Conservation (phyloP, 2,329 filamentous ascomycete species). For the Eutypella sp. region DNA sequence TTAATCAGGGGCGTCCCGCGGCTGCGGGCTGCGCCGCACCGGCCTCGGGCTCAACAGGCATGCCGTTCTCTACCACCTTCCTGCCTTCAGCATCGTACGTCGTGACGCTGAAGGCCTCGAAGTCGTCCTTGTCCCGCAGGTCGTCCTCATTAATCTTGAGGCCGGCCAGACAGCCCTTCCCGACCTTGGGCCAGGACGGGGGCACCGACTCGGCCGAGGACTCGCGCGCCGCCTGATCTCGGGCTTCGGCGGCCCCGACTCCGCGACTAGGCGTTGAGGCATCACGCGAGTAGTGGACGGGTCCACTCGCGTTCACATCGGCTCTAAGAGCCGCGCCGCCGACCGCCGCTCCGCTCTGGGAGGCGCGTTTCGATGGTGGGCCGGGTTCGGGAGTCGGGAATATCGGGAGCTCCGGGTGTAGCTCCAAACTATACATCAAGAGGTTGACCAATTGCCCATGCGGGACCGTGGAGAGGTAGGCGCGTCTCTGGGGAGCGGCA, state of each 20-base stretch:
- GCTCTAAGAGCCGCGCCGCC: constrained; percentile 28
- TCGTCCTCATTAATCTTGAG: constrained; percentile 24
- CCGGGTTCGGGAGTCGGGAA: constrained; percentile 43
- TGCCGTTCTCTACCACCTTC: constrained; percentile 27
- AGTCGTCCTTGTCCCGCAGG: constrained; percentile 26
- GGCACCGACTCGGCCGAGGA: constrained; percentile 25
- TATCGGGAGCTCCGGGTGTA: constrained; percentile 61
- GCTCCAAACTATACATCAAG: constrained; percentile 55
- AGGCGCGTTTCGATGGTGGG: constrained; percentile 16
- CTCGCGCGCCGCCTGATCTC: constrained; percentile 16
- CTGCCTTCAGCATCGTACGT: constrained; percentile 27
- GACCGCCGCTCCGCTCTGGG: constrained; percentile 22
- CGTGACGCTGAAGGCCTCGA: constrained; percentile 30
- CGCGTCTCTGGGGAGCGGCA: constrained; percentile 53
- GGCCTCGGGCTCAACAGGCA: constrained; percentile 11
- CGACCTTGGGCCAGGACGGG: constrained; percentile 25
- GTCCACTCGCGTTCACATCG: constrained; percentile 27
- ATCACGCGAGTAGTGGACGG: constrained; percentile 28
- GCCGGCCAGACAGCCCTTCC: constrained; percentile 23
- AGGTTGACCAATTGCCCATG: constrained; percentile 59
- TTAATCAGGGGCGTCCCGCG: no score
- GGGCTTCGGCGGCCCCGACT: not conserved
- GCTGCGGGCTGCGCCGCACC: not conserved
- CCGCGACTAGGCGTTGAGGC: constrained; percentile 11
- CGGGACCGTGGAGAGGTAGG: constrained; percentile 58